Percentiles rank a stretch among this genome's conserved stretches.
phyloP scores from a whole-genome alignment of 192 early-diverging fungal genomes.

The Backusella psychrophila region DNA sequence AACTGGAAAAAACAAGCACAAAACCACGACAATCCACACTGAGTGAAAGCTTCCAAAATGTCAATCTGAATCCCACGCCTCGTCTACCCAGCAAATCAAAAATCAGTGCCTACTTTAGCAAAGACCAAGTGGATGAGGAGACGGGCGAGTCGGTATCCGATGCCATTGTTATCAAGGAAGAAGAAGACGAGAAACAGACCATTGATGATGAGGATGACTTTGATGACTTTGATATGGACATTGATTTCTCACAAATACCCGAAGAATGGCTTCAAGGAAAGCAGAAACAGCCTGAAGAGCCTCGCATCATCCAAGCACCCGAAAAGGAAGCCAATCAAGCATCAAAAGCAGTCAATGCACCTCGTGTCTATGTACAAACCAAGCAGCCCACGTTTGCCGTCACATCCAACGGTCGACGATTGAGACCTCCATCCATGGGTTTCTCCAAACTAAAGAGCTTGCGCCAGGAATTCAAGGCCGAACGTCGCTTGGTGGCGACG shows the following conservation, averaged over 20 bases:
- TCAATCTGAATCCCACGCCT: not conserved
- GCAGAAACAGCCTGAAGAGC: not conserved
- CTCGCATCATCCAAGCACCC: not conserved
- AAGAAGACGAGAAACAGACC: not conserved
- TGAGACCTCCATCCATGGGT: conserved; percentile 32
- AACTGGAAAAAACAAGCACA: not conserved
- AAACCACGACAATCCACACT: not conserved
- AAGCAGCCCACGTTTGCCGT: conserved; percentile 20
- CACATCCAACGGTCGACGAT: conserved; percentile 26
- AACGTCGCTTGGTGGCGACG: conserved; percentile 25
- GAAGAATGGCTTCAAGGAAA: conserved; percentile 34
- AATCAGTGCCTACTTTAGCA: not conserved
- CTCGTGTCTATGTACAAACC: not conserved
- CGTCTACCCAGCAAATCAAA: not conserved
- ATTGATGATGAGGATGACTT: not conserved
- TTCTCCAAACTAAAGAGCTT: conserved; percentile 23
- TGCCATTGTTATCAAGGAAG: not conserved
- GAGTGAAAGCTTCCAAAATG: not conserved
- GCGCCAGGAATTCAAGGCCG: conserved; percentile 22
- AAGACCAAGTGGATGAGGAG: not conserved
- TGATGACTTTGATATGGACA: conserved; percentile 35
- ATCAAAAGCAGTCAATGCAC: conserved; percentile 7
- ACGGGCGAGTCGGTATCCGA: not conserved
- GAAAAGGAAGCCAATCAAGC: not conserved
- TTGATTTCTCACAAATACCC: conserved; percentile 35